Evolutionary conservation across 2,329 filamentous ascomycete genomes (phyloP).

Genomic region (Fusarium newnesense): DNA sequence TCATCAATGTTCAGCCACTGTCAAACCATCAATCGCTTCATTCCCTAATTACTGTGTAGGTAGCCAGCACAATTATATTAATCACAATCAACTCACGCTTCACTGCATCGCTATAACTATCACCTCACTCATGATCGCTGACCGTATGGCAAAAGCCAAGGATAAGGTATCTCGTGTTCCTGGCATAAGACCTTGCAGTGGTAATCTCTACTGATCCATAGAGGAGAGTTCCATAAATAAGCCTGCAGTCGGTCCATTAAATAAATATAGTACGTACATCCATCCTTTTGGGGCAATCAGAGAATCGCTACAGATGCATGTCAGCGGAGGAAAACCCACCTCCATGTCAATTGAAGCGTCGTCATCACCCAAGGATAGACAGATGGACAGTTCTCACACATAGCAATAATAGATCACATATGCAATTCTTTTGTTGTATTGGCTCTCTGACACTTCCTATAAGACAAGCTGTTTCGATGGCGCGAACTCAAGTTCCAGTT

Average conservation of each 20-base stretch:
- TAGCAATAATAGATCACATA: background rate
- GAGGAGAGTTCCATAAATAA: conserved; percentile 36
- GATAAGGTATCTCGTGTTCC: conserved; percentile 5
- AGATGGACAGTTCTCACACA: background rate
- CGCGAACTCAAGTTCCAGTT: conserved; percentile 17
- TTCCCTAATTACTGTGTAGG: background rate
- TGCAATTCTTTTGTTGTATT: background rate
- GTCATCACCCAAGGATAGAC: conserved; percentile 11
- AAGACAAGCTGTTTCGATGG: conserved; percentile 8
- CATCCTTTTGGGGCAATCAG: background rate
- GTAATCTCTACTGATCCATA: conserved; percentile 33
- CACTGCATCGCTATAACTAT: conserved; percentile 8
- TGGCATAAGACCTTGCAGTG: conserved; percentile 23
- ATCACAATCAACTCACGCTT: background rate
- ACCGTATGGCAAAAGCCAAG: background rate
- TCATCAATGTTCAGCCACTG: conserved; percentile 17
- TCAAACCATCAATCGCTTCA: background rate
- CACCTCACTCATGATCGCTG: background rate
- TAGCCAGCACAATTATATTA: background rate
- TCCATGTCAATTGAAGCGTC: conserved; percentile 21
- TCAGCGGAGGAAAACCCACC: conserved; percentile 9
- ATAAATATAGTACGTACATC: conserved; percentile 15
- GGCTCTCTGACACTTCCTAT: background rate
- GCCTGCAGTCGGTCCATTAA: background rate
- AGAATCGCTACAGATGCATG: conserved; percentile 6